Conservation (phyloP, 1,284 basidiomycete genomes). For the Marasmius oreades region DNA sequence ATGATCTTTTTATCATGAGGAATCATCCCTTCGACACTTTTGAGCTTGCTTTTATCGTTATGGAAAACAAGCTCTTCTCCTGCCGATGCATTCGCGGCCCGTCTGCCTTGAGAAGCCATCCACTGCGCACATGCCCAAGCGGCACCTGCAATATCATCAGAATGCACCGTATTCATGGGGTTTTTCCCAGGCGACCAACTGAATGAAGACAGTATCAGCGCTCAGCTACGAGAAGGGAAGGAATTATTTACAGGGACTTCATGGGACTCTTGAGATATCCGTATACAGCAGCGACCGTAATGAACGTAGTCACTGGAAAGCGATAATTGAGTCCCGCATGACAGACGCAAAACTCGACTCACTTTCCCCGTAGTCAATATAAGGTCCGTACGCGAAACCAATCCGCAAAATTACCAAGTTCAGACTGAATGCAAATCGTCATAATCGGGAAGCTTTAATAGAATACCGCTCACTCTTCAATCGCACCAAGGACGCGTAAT, state of each 20-base stretch:
- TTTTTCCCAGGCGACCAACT: constrained; percentile 80
- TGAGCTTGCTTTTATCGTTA: constrained; percentile 66
- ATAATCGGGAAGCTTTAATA: constrained; percentile 6
- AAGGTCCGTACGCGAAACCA: constrained; percentile 75
- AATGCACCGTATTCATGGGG: constrained; percentile 77
- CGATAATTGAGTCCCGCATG: constrained; percentile 15
- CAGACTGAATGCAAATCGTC: constrained; percentile 41
- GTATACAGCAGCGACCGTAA: constrained; percentile 82
- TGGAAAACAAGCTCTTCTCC: constrained; percentile 69
- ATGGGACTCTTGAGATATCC: constrained; percentile 82
- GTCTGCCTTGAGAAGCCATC: constrained; percentile 62
- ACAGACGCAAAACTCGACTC: constrained; percentile 24
- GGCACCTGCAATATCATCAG: constrained; percentile 73
- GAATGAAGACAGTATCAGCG: constrained; percentile 23
- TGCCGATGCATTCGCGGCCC: constrained; percentile 58
- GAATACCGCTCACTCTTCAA: constrained; percentile 57
- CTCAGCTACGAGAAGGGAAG: constrained; percentile 5
- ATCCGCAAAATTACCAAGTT: constrained; percentile 78
- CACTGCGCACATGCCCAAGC: constrained; percentile 74
- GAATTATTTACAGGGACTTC: constrained; percentile 68
- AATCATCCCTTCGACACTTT: constrained; percentile 58
- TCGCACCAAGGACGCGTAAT: constrained; percentile 70
- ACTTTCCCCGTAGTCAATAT: constrained; percentile 67
- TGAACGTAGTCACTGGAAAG: constrained; percentile 54
- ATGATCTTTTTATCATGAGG: constrained; percentile 54